Conservation (phyloP, 441 rosid species). For the Croton setiger region DNA sequence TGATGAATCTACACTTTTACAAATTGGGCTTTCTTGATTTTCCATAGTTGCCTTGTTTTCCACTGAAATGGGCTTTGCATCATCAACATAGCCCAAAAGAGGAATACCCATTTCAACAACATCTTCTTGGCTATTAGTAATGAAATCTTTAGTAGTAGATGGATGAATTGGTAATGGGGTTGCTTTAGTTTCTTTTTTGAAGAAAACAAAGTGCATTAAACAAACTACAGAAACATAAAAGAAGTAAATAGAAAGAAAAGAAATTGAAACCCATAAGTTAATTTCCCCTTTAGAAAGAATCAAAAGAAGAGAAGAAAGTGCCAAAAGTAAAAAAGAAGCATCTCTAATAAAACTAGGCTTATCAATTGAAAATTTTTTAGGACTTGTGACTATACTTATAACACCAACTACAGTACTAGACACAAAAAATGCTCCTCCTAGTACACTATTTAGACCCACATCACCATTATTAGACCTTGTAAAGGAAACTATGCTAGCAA, state of each 20-base stretch:
- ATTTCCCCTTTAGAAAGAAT: constrained; percentile 50
- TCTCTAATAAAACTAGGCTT: constrained; percentile 71
- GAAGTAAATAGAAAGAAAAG: constrained; percentile 61
- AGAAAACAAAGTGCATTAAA: constrained; percentile 28
- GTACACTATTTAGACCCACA: constrained; percentile 69
- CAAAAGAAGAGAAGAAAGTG: constrained; percentile 58
- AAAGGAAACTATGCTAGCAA: constrained; percentile 78
- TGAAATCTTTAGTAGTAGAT: constrained; percentile 16
- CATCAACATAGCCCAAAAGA: constrained; percentile 51
- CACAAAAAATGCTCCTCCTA: constrained; percentile 87
- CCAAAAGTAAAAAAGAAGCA: constrained; percentile 54
- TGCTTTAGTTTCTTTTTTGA: constrained; percentile 20
- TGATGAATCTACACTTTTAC: constrained; percentile 31
- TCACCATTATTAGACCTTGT: constrained; percentile 59
- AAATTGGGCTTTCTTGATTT: background rate
- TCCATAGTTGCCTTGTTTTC: constrained; percentile 25
- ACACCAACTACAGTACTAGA: constrained; percentile 82
- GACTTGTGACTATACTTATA: constrained; percentile 44
- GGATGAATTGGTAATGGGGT: constrained; percentile 4
- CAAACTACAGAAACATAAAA: constrained; percentile 54
- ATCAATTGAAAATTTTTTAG: constrained; percentile 47
- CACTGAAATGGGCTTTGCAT: constrained; percentile 37
- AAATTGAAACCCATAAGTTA: constrained; percentile 52
- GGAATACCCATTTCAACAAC: constrained; percentile 57
- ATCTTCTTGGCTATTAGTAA: constrained; percentile 29